Percentiles rank a stretch among this genome's conserved stretches.
Conservation (phyloP, 2,329 filamentous ascomycete genomes). For the Arthroderma sp. region DNA sequence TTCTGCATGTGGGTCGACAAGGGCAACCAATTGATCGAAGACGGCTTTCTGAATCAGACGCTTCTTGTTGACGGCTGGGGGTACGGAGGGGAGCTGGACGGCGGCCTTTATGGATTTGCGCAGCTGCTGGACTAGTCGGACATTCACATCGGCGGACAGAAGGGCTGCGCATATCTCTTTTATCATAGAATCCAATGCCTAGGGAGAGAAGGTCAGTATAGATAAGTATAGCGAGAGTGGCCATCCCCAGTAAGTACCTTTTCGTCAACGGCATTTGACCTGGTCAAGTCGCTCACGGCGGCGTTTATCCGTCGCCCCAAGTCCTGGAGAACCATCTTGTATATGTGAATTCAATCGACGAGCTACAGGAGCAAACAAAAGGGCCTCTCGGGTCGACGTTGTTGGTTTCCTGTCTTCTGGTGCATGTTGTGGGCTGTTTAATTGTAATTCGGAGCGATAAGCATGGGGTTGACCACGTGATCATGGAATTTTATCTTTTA, state of each 20-base stretch:
- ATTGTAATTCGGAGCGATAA: background rate
- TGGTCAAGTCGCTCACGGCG: constrained; percentile 84
- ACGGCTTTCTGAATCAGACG: constrained; percentile 95
- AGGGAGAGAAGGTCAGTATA: constrained; percentile 11
- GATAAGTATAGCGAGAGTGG: background rate
- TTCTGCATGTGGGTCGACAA: constrained; percentile 90
- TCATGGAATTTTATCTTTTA: background rate
- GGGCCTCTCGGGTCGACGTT: background rate
- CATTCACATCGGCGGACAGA: constrained; percentile 93
- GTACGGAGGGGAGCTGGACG: constrained; percentile 91
- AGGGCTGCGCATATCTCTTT: constrained; percentile 96
- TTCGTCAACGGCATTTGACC: constrained; percentile 87
- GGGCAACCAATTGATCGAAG: constrained; percentile 88
- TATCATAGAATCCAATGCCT: constrained; percentile 96
- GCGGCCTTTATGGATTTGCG: constrained; percentile 82
- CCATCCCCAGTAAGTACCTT: constrained; percentile 47
- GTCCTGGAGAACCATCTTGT: constrained; percentile 93
- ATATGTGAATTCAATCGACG: background rate
- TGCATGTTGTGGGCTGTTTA: background rate
- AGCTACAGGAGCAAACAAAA: background rate
- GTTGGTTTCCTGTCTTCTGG: background rate
- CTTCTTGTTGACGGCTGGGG: constrained; percentile 92
- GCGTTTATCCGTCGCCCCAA: constrained; percentile 95
- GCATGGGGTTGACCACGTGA: background rate
- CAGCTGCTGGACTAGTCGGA: constrained; percentile 78